Base-by-base conservation (phyloP, 139 green algal genomes). In the Penium margaritaceum region DNA sequence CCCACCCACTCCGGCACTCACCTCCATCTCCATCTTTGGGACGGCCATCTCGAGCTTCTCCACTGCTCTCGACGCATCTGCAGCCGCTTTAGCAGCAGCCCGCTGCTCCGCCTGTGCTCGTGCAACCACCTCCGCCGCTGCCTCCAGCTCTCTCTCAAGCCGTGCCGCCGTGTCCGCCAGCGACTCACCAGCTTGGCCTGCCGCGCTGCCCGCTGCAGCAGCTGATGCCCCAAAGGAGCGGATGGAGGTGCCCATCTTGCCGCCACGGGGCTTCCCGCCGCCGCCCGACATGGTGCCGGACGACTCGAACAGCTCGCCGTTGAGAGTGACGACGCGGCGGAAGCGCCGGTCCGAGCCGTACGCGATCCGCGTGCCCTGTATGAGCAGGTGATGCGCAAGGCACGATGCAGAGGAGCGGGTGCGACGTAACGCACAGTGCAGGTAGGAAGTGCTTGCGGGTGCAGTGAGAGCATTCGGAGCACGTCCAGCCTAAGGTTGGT, bases 231-330 rank as follows among this genome's bases (percentile, higher is more conserved):
- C 27, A 5, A 78, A n/a, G 12, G 62, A 41, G 15, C 43, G 24
- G 6, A 78, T 19, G 12, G 62, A 41, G 21, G 51, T 77, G 39
- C 84, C 70, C 89, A 99, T 97, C 54, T 87, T 85, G 4, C 94
- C 94, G 0, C 86, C 78, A 0, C 69, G 72, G 0, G 90, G 90
- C 65, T 84, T 87, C 21, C 81, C 85, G 32, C 92, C 92, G 29
- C 95, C 95, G 24, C 94, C 94, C 5, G 84, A 90, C 92, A 98
- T 96, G n/a, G 94, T 96, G 41, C 95, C 95, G 15, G 77, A 84
- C 81, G 91, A 86, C 41, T 93, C 90, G 63, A 96, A 92, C 33
- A 97, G 79, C 77, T 44, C 47, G 2, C 92, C 92, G 84, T 90
- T 79, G 44, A 97, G 32, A 3, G 93, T 97, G 35, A 98, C 94